Base-by-base conservation (phyloP, 352 stramenopile genomes). In the Plasmopara halstedii region DNA sequence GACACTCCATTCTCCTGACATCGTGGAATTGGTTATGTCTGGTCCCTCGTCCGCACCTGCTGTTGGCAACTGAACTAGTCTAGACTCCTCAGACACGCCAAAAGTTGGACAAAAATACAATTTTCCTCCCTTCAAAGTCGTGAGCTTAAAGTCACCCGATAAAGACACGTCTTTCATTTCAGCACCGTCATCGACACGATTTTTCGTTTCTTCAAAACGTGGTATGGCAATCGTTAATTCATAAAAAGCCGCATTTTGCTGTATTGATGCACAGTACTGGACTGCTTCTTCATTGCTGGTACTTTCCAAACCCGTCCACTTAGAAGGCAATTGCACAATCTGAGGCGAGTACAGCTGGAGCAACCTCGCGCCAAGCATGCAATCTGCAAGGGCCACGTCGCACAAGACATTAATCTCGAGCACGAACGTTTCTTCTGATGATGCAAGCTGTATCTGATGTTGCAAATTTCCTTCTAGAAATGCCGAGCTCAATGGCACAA, bases 311-410 rank as follows among this genome's bases (percentile, higher is more conserved):
- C 69, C 15, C 11, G 44, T 77, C 75, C 75, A 87, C 19, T 85
- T 67, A 8, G 21, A 29, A 11, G 75, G 75, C 18, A 75, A 40
- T n/a, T 68, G 53, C 15, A 57, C 23, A 7, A 85, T 46, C 15
- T 41, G 41, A 11, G 75, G 42, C 22, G 56, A 52, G 21, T 73
- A 50, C 2, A 85, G 17, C 10, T 62, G 45, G 31, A 85, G 20
- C 37, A 83, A 50, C 10, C 71, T 68, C 18, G 58, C 58, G 1
- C 70, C 73, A 5, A 68, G 39, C 22, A 61, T 50, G 41, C 72
- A 79, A 37, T 84, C 69, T 3, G 62, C 56, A 13, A 85, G 49
- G n/a, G 77, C 56, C 8, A 60, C 62, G 51, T 87, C 71, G 18
- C 43, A 68, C 11, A 75, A 60, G 11, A 84, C 39, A 2, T 50